Evolutionary conservation across 768 basidiomycete species (phyloP).

Genomic region (Clitopilus hobsonii): DNA sequence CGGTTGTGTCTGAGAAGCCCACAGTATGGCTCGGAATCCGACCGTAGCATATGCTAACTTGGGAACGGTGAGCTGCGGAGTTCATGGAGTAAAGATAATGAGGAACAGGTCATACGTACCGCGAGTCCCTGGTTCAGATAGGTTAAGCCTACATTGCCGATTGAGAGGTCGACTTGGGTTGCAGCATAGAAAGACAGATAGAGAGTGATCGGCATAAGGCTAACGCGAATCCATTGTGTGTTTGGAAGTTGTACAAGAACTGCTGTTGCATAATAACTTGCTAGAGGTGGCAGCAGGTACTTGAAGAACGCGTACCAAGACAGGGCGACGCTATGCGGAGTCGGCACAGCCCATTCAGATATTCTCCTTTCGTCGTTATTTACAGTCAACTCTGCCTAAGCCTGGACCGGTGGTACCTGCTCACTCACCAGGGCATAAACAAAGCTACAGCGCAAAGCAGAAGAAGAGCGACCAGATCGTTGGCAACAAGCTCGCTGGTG

Average conservation of each 20-base stretch:
- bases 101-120: conserved; percentile 24
- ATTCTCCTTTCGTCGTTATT: neutral
- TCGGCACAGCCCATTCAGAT: neutral
- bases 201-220: conserved; percentile 45
- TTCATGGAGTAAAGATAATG: neutral
- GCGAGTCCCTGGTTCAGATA: conserved; percentile 42
- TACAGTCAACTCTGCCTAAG: neutral
- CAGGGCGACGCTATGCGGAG: neutral
- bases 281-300: conserved; percentile 34
- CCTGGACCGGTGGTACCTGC: neutral
- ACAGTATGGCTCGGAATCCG: conserved; percentile 33
- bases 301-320: conserved; percentile 21
- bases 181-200: conserved; percentile 37
- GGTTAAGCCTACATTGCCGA: conserved; percentile 26
- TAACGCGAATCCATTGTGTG: conserved; percentile 37
- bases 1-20: conserved; percentile 33
- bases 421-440: neutral
- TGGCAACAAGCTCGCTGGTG: neutral
- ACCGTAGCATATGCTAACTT: conserved; percentile 33
- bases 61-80: neutral
- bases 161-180: conserved; percentile 39
- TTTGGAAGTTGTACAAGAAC: conserved; percentile 45
- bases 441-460: neutral
- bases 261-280: conserved; percentile 48
- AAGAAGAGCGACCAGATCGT: neutral